These are phyloP conservation scores for Ephemerocybe angulata DNA, from an alignment of 768 basidiomycete species.

Conservation along the genomic window DNA sequence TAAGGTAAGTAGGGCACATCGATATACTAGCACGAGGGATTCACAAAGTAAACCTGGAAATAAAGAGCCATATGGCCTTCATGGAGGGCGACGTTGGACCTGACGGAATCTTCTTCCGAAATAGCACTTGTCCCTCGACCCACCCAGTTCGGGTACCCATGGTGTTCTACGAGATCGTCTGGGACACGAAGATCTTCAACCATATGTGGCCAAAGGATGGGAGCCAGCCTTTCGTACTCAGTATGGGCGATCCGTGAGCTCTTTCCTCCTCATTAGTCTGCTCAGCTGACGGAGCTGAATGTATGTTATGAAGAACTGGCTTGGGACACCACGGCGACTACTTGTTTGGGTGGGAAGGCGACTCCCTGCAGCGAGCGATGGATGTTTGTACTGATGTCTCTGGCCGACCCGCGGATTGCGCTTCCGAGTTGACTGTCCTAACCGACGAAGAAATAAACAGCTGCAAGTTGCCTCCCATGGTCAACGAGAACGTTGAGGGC, in stretches of 20 bases:
- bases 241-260: slow-evolving; percentile 8
- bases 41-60: background rate
- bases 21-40: background rate
- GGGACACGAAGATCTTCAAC: slow-evolving; percentile 3
- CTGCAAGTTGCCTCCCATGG: background rate
- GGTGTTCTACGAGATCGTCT: slow-evolving; percentile 5
- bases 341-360: slow-evolving; percentile 11
- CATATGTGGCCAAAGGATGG: slow-evolving; percentile 8
- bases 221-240: slow-evolving; percentile 8
- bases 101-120: background rate
- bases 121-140: slow-evolving; percentile 1
- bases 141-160: slow-evolving; percentile 5
- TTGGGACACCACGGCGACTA: slow-evolving; percentile 11
- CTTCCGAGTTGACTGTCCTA: background rate
- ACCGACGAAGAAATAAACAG: slow-evolving; percentile 5
- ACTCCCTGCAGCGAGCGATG: slow-evolving; percentile 8
- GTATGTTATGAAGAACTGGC: background rate
- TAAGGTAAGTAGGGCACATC: background rate
- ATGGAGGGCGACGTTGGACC: background rate
- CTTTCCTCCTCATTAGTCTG: background rate
- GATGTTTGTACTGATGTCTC: background rate
- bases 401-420: background rate
- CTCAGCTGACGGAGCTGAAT: background rate
- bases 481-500: slow-evolving; percentile 1
- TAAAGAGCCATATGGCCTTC: slow-evolving; percentile 8